Conservation (phyloP, 805 yeast genomes). For the Ogataea sp. region DNA sequence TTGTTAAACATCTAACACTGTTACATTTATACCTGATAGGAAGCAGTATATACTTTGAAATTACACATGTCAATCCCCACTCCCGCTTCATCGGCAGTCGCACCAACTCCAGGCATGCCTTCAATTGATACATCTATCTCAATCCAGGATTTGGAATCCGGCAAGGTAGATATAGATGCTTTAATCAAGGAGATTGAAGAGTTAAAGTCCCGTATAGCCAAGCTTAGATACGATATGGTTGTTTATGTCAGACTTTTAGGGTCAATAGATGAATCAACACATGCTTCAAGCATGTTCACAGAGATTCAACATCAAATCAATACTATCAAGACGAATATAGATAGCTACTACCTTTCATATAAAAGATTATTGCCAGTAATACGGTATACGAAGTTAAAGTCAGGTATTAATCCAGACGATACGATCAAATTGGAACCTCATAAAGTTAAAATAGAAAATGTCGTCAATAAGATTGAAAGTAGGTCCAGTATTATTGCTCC, state of each 20-base stretch:
- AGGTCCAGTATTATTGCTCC: background rate
- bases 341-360: slow-evolving; percentile 35
- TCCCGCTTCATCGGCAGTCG: slow-evolving; percentile 8
- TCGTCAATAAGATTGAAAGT: background rate
- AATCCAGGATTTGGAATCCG: slow-evolving; percentile 32
- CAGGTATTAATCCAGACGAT: slow-evolving; percentile 42
- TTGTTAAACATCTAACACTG: too few species aligned
- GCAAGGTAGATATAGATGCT: slow-evolving; percentile 26
- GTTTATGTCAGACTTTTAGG: slow-evolving; percentile 27
- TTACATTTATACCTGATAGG: background rate
- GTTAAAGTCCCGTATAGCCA: slow-evolving; percentile 21
- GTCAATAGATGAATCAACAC: slow-evolving; percentile 35
- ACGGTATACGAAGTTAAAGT: slow-evolving; percentile 39
- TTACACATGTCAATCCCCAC: slow-evolving; percentile 10
- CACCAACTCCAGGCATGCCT: background rate
- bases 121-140: slow-evolving; percentile 13
- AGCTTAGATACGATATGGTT: slow-evolving; percentile 32
- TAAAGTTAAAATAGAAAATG: slow-evolving; percentile 17
- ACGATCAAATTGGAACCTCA: slow-evolving; percentile 22
- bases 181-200: slow-evolving; percentile 28
- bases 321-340: slow-evolving; percentile 29
- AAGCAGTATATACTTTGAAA: background rate
- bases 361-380: slow-evolving; percentile 41
- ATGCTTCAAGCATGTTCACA: slow-evolving; percentile 32
- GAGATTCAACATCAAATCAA: slow-evolving; percentile 29